A percentile compares a stretch with the other conserved stretches of the same genome.
Conservation (phyloP, 2,329 filamentous ascomycete genomes). For the Pyrenochaeta sp. region DNA sequence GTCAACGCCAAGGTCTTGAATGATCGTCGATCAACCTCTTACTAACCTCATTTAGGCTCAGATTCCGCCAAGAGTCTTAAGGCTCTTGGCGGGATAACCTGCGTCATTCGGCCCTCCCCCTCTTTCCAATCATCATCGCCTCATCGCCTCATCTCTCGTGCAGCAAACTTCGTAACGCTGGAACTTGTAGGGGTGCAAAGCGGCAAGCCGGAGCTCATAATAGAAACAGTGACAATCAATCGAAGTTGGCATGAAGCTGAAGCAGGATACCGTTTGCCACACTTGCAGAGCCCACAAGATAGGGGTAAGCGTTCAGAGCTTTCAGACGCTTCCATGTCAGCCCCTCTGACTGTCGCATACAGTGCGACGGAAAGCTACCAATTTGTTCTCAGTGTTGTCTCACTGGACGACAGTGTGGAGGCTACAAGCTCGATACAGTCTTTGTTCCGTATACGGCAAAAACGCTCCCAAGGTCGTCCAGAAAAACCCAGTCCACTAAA, state of each 20-base stretch:
- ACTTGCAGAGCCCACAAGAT: slow-evolving; percentile 11
- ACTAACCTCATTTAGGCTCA: background rate
- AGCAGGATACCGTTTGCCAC: slow-evolving; percentile 3
- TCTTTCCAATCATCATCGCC: background rate
- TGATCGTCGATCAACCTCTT: no score
- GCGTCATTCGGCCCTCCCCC: background rate
- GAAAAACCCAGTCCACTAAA: background rate
- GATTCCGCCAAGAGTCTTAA: background rate
- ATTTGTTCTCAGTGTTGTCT: slow-evolving; percentile 33
- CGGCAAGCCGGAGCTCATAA: no score
- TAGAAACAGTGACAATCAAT: no score
- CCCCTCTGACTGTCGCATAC: slow-evolving; percentile 24
- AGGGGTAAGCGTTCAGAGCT: slow-evolving; percentile 2
- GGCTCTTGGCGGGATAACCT: background rate
- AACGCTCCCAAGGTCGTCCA: background rate
- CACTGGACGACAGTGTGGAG: slow-evolving; percentile 29
- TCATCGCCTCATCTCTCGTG: background rate
- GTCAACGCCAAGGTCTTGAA: no score
- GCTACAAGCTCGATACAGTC: slow-evolving; percentile 27
- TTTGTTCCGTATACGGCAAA: slow-evolving; percentile 22
- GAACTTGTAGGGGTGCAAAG: no score
- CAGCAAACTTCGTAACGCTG: no score
- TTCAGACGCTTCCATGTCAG: background rate
- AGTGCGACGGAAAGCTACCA: slow-evolving; percentile 28
- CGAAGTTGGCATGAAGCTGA: slow-evolving; percentile 2